phyloP scores from a whole-genome alignment of 768 basidiomycete species.

The Polyporus arcularius region DNA sequence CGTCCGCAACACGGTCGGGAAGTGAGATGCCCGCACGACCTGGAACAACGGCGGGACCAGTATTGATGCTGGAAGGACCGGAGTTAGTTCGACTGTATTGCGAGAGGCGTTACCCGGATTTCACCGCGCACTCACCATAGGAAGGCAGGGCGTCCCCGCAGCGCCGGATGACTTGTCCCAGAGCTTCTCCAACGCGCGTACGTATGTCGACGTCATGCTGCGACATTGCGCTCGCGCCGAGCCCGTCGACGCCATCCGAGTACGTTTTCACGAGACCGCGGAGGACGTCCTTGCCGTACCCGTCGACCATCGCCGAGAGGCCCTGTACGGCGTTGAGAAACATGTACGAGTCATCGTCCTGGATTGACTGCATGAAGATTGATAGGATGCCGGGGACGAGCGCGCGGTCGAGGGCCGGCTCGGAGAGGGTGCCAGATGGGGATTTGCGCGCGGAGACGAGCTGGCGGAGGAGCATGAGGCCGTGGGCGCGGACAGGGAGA shows the following conservation, averaged over 20 bases:
- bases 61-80: constrained; percentile 51
- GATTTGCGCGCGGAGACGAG: constrained; percentile 53
- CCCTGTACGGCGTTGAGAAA: constrained; percentile 93
- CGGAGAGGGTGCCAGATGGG: constrained; percentile 8
- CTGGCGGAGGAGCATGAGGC: constrained; percentile 78
- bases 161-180: constrained; percentile 73
- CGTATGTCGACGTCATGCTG: constrained; percentile 72
- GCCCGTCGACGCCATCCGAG: constrained; percentile 50
- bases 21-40: constrained; percentile 55
- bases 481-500: constrained; percentile 92
- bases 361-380: constrained; percentile 81
- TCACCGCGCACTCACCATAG: constrained; percentile 54
- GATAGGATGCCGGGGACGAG: constrained; percentile 82
- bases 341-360: constrained; percentile 95
- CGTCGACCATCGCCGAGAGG: constrained; percentile 81
- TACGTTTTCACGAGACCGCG: constrained; percentile 69
- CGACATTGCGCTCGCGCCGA: constrained; percentile 46
- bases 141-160: constrained; percentile 67
- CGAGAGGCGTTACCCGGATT: not conserved
- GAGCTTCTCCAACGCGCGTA: constrained; percentile 82
- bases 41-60: constrained; percentile 73
- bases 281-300: constrained; percentile 73
- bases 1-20: constrained; percentile 74
- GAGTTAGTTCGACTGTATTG: not conserved
- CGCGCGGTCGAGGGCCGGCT: constrained; percentile 50